Percentiles rank a stretch among this genome's conserved stretches.
Evolutionary conservation across 2,329 filamentous ascomycete species (phyloP).

Genomic region (Monosporascus sp.): DNA sequence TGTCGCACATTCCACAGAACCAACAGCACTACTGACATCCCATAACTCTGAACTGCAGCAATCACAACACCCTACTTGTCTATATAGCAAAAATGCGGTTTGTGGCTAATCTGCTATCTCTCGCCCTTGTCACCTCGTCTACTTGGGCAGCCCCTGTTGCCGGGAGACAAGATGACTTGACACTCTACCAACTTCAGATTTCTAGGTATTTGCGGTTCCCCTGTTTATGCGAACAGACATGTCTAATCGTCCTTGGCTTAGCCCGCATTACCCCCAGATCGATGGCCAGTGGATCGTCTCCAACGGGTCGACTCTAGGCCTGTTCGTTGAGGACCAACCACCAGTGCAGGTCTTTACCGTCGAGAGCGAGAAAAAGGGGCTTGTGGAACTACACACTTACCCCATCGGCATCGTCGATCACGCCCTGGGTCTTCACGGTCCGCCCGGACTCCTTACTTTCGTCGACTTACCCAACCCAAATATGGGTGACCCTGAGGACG

Average conservation of each 20-base stretch:
- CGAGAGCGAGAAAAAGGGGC: slow-evolving; percentile 19
- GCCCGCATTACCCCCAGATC: slow-evolving; percentile 17
- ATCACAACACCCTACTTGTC: background rate
- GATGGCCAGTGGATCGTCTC: slow-evolving; percentile 29
- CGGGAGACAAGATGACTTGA: slow-evolving; percentile 11
- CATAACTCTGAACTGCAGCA: background rate
- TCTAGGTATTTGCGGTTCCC: slow-evolving; percentile 9
- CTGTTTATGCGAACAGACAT: slow-evolving; percentile 1
- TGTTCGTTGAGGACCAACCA: slow-evolving; percentile 20
- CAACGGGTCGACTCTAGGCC: slow-evolving; percentile 25
- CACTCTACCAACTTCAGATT: slow-evolving; percentile 23
- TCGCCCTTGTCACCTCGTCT: slow-evolving; percentile 17
- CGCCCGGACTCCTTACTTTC: slow-evolving; percentile 26
- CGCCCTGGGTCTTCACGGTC: slow-evolving; percentile 32
- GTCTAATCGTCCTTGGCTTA: background rate
- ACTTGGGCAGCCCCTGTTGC: slow-evolving; percentile 17
- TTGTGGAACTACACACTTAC: slow-evolving; percentile 32
- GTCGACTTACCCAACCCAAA: slow-evolving; percentile 11
- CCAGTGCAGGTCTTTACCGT: slow-evolving; percentile 26
- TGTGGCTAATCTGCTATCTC: slow-evolving; percentile 15
- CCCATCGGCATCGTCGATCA: slow-evolving; percentile 32
- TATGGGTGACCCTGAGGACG: slow-evolving; percentile 27
- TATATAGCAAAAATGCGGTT: slow-evolving; percentile 20
- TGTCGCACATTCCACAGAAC: background rate
- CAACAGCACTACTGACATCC: background rate